phyloP scores from a whole-genome alignment of 768 basidiomycete species.

The Trametes cubensis region DNA sequence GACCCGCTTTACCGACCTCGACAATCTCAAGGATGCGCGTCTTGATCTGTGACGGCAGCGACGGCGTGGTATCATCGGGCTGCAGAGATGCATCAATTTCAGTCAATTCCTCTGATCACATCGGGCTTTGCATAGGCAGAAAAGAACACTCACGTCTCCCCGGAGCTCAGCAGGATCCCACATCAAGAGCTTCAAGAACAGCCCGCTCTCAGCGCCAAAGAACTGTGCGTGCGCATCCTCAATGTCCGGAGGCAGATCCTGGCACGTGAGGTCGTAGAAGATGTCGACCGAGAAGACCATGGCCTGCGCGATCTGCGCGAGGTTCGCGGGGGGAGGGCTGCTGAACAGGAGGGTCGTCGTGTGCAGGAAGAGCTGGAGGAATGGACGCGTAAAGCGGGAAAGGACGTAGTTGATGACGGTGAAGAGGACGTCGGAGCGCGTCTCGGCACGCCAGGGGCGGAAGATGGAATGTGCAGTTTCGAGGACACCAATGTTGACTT shows the following conservation, averaged over 20 bases:
- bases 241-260: slow-evolving; percentile 92
- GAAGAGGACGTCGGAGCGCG: slow-evolving; percentile 85
- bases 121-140: not conserved
- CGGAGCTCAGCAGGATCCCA: slow-evolving; percentile 76
- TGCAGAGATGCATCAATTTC: slow-evolving; percentile 29
- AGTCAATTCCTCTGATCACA: not conserved
- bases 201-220: slow-evolving; percentile 68
- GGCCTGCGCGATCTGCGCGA: slow-evolving; percentile 64
- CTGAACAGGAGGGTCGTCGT: slow-evolving; percentile 57
- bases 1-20: slow-evolving; percentile 52
- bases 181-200: slow-evolving; percentile 77
- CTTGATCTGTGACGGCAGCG: slow-evolving; percentile 88
- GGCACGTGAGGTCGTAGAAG: slow-evolving; percentile 92
- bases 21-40: slow-evolving; percentile 88
- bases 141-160: slow-evolving; percentile 61
- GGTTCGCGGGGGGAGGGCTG: slow-evolving; percentile 38
- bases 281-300: slow-evolving; percentile 83
- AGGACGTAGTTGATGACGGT: slow-evolving; percentile 91
- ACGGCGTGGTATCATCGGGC: slow-evolving; percentile 82
- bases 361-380: slow-evolving; percentile 79
- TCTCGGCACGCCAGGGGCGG: slow-evolving; percentile 87
- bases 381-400: slow-evolving; percentile 78
- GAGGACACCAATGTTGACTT: slow-evolving; percentile 85
- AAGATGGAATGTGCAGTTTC: slow-evolving; percentile 97
- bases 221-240: slow-evolving; percentile 87